Evolutionary conservation across 345 rosid genomes (phyloP).

Genomic region (Eucalyptus leucophloia): DNA sequence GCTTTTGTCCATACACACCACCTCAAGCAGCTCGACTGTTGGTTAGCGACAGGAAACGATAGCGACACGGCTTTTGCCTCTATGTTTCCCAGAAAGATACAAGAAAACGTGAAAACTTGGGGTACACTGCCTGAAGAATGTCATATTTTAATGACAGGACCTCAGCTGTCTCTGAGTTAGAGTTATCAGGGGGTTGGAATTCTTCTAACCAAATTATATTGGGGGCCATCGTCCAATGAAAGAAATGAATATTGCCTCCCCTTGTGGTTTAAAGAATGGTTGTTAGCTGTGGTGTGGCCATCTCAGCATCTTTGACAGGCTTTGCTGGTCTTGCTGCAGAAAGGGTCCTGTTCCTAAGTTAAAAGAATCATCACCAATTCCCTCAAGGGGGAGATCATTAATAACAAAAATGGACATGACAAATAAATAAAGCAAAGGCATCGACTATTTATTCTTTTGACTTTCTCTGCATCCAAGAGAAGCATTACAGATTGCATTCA

Average conservation of each 20-base stretch:
- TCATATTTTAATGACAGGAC: conserved; percentile 71
- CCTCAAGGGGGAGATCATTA: background rate
- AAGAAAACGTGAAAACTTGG: background rate
- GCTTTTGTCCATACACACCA: background rate
- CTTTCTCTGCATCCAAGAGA: background rate
- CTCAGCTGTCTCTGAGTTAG: conserved; percentile 53
- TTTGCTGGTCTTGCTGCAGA: conserved; percentile 73
- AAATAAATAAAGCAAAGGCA: background rate
- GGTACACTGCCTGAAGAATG: conserved; percentile 4
- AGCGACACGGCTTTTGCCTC: background rate
- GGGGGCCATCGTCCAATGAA: conserved; percentile 44
- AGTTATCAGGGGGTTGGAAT: conserved; percentile 72
- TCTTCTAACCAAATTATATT: conserved; percentile 78
- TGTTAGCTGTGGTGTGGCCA: conserved; percentile 52
- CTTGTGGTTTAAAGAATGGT: conserved; percentile 60
- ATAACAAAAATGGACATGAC: background rate
- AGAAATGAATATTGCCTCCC: conserved; percentile 82
- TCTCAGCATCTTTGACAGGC: conserved; percentile 51
- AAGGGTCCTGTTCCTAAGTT: background rate
- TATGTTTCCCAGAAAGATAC: background rate
- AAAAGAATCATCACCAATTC: background rate
- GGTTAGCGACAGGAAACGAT: rapidly evolving
- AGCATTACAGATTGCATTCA: background rate
- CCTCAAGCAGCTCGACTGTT: background rate
- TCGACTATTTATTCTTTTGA: background rate